Base-by-base conservation (phyloP, 805 yeast genomes). In the Komagataella phaffii region DNA sequence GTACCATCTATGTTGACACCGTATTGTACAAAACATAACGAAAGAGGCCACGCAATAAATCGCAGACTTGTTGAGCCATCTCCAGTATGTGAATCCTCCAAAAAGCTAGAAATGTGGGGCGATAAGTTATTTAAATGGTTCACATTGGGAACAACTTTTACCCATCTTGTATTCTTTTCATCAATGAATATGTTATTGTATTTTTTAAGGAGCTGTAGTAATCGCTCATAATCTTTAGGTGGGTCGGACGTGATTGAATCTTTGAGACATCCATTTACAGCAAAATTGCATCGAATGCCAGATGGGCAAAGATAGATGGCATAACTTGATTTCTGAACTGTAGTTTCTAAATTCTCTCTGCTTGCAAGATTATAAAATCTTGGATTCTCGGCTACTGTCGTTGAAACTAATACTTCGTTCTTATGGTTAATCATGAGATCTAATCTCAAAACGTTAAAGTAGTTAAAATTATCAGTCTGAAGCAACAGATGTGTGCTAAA, bases 31-130 rank as follows among this genome's bases (percentile, higher is more conserved):
- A 77, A 69, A 58, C 90, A 83, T 18, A 85, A 65, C 48, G 76
- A 77, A 58, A 83, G 65, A 0, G 95, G 95, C 95, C 95, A 86
- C 47, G 79, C 64, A 1, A 85, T 75, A 52, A 71, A 79, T 58
- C 81, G 81, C 24, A 70, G 71, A 56, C 76, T 77, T 6, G 21
- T 30, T 70, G 72, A 3, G 78, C 79, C 0, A 73, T 68, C 10
- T 19, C 30, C 40, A 56, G 74, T 77, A 8, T 30, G 40, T 0
- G 53, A 48, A 6, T 44, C 49, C 49, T 67, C 69, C 48, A 81
- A 68, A 61, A 76, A 85, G 21, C 72, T 70, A 10, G 88, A 70
- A 2, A 85, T 73, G 8, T 71, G 71, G 0, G 89, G 81, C 0
- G 90, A 80, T 56, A 79, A 74, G 19, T 84, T 85, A 62, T 82